phyloP scores from a whole-genome alignment of 2,329 filamentous ascomycete genomes.

The Colletotrichum liaoningense region DNA sequence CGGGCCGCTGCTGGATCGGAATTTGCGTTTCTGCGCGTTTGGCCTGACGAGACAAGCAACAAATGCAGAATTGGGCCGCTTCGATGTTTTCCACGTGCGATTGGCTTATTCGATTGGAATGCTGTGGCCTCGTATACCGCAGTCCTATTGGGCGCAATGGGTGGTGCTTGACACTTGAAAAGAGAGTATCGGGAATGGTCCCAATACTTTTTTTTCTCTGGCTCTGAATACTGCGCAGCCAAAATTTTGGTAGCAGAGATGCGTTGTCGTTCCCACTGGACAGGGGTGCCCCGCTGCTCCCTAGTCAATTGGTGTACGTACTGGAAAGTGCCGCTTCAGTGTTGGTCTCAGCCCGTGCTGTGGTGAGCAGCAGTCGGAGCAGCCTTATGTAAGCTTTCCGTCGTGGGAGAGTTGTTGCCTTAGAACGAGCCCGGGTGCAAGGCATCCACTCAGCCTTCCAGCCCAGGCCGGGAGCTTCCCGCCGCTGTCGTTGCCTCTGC shows the following conservation, averaged over 20 bases:
- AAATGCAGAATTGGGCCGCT: constrained; percentile 25
- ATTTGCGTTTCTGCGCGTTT: constrained; percentile 30
- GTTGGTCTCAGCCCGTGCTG: neutral
- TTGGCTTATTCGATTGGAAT: constrained; percentile 33
- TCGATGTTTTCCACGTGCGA: constrained; percentile 29
- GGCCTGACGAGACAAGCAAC: constrained; percentile 11
- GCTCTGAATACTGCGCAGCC: constrained; percentile 26
- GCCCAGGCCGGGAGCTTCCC: constrained; percentile 40
- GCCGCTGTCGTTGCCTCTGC: constrained; percentile 39
- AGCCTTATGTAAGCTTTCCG: constrained; percentile 23
- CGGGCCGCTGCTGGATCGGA: constrained; percentile 11
- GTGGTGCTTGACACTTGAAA: constrained; percentile 33
- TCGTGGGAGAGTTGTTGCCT: constrained; percentile 41
- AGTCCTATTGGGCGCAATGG: constrained; percentile 33
- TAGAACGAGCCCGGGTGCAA: constrained; percentile 41
- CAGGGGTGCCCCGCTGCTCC: constrained; percentile 31
- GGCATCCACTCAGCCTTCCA: constrained; percentile 48
- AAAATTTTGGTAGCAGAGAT: constrained; percentile 31
- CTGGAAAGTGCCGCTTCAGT: neutral
- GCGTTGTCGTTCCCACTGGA: constrained; percentile 34
- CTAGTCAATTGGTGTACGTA: constrained; percentile 13
- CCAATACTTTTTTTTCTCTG: constrained; percentile 23
- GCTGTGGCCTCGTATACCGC: constrained; percentile 27
- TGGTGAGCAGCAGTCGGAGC: neutral
- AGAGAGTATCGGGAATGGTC: constrained; percentile 22